Evolutionary conservation across 2,329 filamentous ascomycete species (phyloP).

Genomic region (Botryotinia narcissicola): DNA sequence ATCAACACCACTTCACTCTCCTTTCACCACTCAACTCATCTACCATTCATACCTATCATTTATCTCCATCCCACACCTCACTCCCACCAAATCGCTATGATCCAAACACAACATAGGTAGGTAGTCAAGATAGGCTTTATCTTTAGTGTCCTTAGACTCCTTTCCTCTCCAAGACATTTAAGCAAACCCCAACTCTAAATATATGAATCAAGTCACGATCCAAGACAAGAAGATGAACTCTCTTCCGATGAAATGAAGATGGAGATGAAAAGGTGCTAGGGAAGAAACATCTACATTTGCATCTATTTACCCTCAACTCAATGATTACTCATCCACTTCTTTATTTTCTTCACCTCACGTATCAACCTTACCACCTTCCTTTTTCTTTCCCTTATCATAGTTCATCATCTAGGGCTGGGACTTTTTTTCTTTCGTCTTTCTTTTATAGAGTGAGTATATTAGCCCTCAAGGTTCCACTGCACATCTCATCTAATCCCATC

Average conservation of each 20-base stretch:
- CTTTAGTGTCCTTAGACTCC: neutral
- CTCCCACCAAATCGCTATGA: neutral
- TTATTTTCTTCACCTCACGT: no score
- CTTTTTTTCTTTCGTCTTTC: no score
- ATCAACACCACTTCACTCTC: neutral
- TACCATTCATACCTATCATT: neutral
- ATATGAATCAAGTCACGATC: neutral
- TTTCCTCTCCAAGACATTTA: neutral
- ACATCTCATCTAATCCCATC: neutral
- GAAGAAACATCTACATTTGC: no score
- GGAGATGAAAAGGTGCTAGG: no score
- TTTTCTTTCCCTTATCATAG: neutral
- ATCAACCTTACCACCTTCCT: neutral
- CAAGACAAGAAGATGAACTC: neutral
- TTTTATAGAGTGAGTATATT: no score
- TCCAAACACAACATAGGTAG: neutral
- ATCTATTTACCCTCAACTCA: no score
- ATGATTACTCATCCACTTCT: no score
- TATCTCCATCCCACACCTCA: neutral
- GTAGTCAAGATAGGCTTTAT: neutral
- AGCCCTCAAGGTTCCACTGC: neutral
- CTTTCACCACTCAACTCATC: neutral
- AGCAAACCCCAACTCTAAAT: neutral
- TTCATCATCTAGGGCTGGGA: no score
- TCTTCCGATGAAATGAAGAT: no score